Percentiles rank a stretch among this genome's conserved stretches.
phyloP scores from a whole-genome alignment of 2,329 filamentous ascomycete species.

The Colletotrichum sp. region DNA sequence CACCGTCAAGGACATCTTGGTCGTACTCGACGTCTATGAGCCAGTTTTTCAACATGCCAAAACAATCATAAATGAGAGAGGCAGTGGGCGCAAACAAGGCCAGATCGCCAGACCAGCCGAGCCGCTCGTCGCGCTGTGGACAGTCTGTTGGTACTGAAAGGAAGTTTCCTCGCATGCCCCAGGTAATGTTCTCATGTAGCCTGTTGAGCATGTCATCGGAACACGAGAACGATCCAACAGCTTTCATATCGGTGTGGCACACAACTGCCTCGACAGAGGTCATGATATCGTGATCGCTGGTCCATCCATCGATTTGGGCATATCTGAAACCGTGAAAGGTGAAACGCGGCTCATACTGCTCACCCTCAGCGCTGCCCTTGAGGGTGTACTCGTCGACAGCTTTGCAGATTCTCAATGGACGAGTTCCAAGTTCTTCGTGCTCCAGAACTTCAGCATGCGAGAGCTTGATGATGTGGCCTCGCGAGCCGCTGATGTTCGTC shows the following conservation, averaged over 20 bases:
- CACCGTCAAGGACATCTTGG: slow-evolving; percentile 34
- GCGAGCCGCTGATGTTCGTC: slow-evolving; percentile 22
- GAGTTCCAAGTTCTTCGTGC: slow-evolving; percentile 40
- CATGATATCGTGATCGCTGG: slow-evolving; percentile 26
- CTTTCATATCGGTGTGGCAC: slow-evolving; percentile 15
- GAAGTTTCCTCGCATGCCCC: slow-evolving; percentile 17
- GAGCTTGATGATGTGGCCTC: slow-evolving; percentile 32
- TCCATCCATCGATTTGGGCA: slow-evolving; percentile 46
- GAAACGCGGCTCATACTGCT: slow-evolving; percentile 47
- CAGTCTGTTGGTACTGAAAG: slow-evolving; percentile 18
- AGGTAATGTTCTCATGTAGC: slow-evolving; percentile 6
- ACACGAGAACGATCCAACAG: neutral
- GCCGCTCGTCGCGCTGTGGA: slow-evolving; percentile 9
- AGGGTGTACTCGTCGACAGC: slow-evolving; percentile 36
- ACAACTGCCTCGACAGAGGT: slow-evolving; percentile 2
- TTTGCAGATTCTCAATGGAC: slow-evolving; percentile 40
- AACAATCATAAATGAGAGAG: slow-evolving; percentile 3
- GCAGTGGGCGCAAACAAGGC: slow-evolving; percentile 12
- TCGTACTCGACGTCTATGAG: slow-evolving; percentile 22
- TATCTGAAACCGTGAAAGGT: slow-evolving; percentile 59
- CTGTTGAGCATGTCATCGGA: slow-evolving; percentile 7
- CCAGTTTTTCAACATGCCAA: slow-evolving; percentile 8
- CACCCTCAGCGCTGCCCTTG: slow-evolving; percentile 22
- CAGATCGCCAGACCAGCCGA: slow-evolving; percentile 14
- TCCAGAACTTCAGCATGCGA: slow-evolving; percentile 48